Evolutionary conservation across 2,329 filamentous ascomycete genomes (phyloP).

Genomic region (Aspergillus fumigatus): DNA sequence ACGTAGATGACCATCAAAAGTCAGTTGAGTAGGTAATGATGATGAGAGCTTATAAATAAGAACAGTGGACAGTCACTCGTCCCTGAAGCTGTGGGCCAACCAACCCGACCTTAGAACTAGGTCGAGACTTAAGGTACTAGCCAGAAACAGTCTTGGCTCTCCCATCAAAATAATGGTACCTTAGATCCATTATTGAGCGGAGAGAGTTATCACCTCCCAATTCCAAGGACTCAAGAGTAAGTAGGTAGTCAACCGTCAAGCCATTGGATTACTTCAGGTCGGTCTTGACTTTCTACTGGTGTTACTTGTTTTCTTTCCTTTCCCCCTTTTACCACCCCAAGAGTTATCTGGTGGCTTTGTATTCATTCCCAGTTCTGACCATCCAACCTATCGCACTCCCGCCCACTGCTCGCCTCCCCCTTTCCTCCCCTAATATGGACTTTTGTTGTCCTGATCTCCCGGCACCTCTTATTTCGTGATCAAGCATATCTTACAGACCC

Average conservation of each 20-base stretch:
- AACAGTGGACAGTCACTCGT: neutral
- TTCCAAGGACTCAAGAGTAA: neutral
- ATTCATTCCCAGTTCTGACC: constrained; percentile 4
- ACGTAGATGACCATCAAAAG: neutral
- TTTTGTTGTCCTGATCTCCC: constrained; percentile 4
- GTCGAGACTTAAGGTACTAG: neutral
- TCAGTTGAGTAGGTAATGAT: neutral
- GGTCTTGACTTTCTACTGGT: neutral
- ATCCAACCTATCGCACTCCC: neutral
- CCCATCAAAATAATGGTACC: neutral
- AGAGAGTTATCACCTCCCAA: neutral
- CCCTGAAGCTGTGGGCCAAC: neutral
- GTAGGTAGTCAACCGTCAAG: neutral
- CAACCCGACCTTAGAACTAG: neutral
- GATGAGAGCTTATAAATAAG: neutral
- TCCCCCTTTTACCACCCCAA: neutral
- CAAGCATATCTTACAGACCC: neutral
- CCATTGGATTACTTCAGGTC: neutral
- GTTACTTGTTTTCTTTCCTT: neutral
- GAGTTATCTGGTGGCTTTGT: constrained; percentile 11
- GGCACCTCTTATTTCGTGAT: neutral
- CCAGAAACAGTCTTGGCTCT: neutral
- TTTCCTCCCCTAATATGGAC: constrained; percentile 14
- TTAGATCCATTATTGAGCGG: neutral
- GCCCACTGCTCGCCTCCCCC: constrained; percentile 2